These are phyloP conservation scores for Fusarium newnesense DNA, from an alignment of 2,329 filamentous ascomycete genomes.

Conservation along the genomic window DNA sequence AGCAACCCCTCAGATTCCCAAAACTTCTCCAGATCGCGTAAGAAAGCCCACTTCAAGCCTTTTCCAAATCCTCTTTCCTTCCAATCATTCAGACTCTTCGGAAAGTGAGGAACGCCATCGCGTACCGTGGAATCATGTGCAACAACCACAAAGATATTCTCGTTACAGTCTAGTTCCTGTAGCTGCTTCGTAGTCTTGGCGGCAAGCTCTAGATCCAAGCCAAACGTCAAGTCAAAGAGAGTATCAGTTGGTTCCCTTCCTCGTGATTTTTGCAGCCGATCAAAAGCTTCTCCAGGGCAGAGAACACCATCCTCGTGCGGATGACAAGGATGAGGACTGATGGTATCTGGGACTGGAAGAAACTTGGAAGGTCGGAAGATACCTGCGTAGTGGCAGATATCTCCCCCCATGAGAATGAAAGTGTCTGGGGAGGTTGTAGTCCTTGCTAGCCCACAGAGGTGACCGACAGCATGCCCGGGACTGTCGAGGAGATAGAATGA, in stretches of 20 bases:
- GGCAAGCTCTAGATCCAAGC: slow-evolving; percentile 29
- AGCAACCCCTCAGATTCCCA: slow-evolving; percentile 30
- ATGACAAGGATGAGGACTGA: slow-evolving; percentile 38
- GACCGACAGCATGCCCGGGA: slow-evolving; percentile 54
- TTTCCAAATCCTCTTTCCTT: slow-evolving; percentile 26
- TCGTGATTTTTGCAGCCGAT: slow-evolving; percentile 26
- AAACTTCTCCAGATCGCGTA: slow-evolving; percentile 33
- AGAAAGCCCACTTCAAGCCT: slow-evolving; percentile 33
- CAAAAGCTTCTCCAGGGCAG: slow-evolving; percentile 34
- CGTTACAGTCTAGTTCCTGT: slow-evolving; percentile 35
- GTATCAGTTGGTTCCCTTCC: slow-evolving; percentile 26
- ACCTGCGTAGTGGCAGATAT: slow-evolving; percentile 54
- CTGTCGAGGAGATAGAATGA: slow-evolving; percentile 55
- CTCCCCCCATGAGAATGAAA: slow-evolving; percentile 56
- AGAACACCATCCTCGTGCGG: neutral
- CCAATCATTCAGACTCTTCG: slow-evolving; percentile 33
- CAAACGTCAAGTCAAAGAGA: slow-evolving; percentile 35
- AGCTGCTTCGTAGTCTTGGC: slow-evolving; percentile 20
- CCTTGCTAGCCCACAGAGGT: slow-evolving; percentile 55
- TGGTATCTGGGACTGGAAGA: slow-evolving; percentile 47
- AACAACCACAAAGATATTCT: slow-evolving; percentile 34
- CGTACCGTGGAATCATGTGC: slow-evolving; percentile 35
- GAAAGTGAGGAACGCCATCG: slow-evolving; percentile 39
- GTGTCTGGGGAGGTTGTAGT: slow-evolving; percentile 47
- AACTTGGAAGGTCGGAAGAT: slow-evolving; percentile 50